Conservation (phyloP, 1,284 basidiomycete species). For the Phaffia rhodozyma region DNA sequence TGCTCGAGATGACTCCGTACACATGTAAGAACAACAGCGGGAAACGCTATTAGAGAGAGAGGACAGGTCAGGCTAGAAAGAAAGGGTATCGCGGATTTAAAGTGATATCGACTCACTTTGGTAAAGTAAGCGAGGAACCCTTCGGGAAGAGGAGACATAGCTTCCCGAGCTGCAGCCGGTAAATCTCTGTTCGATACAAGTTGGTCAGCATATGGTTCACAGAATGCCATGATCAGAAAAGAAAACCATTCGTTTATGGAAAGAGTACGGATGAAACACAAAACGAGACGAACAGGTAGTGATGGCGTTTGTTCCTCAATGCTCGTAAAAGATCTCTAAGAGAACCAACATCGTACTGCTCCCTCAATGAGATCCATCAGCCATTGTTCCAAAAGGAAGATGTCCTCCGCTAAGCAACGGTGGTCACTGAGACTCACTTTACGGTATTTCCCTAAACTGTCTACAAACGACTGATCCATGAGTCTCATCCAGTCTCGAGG, state of each 20-base stretch:
- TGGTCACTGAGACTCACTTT: constrained; percentile 38
- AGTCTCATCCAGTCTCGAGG: constrained; percentile 67
- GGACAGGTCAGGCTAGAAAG: neutral
- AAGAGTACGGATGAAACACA: neutral
- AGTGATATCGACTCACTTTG: constrained; percentile 25
- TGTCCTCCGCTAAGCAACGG: neutral
- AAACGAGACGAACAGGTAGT: neutral
- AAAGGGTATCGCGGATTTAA: neutral
- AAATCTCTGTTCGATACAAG: constrained; percentile 20
- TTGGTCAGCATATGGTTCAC: neutral
- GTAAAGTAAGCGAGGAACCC: constrained; percentile 92
- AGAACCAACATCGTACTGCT: constrained; percentile 65
- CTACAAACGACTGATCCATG: constrained; percentile 79
- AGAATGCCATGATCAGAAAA: constrained; percentile 14
- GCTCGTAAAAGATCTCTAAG: constrained; percentile 88
- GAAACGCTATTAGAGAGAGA: constrained; percentile 44
- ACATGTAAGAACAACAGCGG: constrained; percentile 86
- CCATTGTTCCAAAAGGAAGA: neutral
- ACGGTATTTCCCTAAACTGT: constrained; percentile 89
- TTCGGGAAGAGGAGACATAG: constrained; percentile 74
- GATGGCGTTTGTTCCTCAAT: constrained; percentile 65
- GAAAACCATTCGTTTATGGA: neutral
- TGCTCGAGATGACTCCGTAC: constrained; percentile 58
- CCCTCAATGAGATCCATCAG: neutral
- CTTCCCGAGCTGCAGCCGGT: constrained; percentile 72